Conservation (phyloP, 2,329 filamentous ascomycete genomes). For the Esteya vermicola region DNA sequence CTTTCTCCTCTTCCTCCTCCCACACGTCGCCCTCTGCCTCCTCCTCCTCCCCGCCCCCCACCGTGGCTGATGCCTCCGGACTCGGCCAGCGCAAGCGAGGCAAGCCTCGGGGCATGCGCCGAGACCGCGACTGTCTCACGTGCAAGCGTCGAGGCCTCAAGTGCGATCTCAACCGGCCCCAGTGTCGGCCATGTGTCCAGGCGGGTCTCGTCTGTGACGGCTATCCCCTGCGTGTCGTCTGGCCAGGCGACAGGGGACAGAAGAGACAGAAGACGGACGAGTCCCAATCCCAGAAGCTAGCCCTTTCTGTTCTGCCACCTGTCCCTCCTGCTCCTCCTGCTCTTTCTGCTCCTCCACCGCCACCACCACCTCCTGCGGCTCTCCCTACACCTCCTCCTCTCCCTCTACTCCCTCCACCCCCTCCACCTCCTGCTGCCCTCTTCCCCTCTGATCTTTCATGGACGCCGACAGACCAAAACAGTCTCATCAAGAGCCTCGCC, state of each 20-base stretch:
- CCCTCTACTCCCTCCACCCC: no score
- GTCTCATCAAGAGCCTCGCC: conserved; percentile 8
- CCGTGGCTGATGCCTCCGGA: no score
- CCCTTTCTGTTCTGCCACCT: background rate
- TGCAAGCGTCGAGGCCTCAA: conserved; percentile 10
- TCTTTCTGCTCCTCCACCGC: no score
- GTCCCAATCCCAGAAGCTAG: background rate
- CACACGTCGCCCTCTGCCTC: background rate
- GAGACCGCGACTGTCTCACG: conserved; percentile 10
- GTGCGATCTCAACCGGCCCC: conserved; percentile 11
- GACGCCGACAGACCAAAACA: conserved; percentile 8
- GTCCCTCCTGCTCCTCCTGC: no score
- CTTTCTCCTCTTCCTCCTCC: no score
- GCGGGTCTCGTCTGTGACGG: conserved; percentile 16
- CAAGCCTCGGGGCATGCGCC: conserved; percentile 9
- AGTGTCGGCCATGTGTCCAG: conserved; percentile 12
- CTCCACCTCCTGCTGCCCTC: no score
- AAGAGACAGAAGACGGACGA: background rate
- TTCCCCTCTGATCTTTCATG: background rate
- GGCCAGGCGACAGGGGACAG: conserved; percentile 10
- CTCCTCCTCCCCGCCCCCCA: no score
- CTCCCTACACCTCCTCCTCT: background rate
- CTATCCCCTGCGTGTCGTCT: conserved; percentile 18
- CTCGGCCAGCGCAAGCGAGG: no score
- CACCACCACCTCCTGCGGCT: no score